phyloP scores from a whole-genome alignment of 148 eudicot species.

The Spergularia marina region DNA sequence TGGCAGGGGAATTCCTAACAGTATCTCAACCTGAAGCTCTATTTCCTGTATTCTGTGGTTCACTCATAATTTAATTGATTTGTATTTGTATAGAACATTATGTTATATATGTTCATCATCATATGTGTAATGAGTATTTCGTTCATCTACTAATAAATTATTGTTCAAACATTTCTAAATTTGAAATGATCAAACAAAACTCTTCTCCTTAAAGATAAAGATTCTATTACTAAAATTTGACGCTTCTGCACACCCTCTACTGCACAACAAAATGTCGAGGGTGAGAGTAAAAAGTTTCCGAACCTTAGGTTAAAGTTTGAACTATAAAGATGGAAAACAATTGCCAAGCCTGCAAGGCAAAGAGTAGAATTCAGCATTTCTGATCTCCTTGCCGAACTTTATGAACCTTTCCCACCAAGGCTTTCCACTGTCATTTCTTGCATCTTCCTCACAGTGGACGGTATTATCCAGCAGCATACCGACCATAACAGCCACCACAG shows the following conservation, averaged over 20 bases:
- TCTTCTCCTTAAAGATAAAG: neutral
- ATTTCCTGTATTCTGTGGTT: too few relatives aligned
- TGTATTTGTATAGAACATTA: too few relatives aligned
- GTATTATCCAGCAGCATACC: conserved; percentile 56
- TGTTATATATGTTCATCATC: too few relatives aligned
- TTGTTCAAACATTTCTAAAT: neutral
- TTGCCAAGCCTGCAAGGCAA: conserved; percentile 58
- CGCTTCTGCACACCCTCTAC: neutral
- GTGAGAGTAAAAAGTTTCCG: too few relatives aligned
- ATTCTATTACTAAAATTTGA: neutral
- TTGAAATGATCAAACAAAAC: neutral
- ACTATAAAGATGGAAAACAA: conserved; percentile 59
- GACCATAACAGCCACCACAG: conserved; percentile 47
- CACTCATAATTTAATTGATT: too few relatives aligned
- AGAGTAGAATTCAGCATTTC: conserved; percentile 71
- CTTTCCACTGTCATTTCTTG: conserved; percentile 57
- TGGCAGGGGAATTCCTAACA: conserved; percentile 82
- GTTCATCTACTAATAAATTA: neutral
- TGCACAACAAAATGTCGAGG: neutral
- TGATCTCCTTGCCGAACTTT: conserved; percentile 49
- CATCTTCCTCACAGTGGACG: conserved; percentile 32
- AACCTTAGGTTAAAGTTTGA: neutral
- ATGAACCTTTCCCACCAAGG: conserved; percentile 74
- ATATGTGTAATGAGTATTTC: too few relatives aligned
- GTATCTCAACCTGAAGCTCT: conserved; percentile 48